Evolutionary conservation across 345 rosid species (phyloP), one percentile per base, ranked within the genome.

Genomic region (Euphorbia pulcherrima): DNA sequence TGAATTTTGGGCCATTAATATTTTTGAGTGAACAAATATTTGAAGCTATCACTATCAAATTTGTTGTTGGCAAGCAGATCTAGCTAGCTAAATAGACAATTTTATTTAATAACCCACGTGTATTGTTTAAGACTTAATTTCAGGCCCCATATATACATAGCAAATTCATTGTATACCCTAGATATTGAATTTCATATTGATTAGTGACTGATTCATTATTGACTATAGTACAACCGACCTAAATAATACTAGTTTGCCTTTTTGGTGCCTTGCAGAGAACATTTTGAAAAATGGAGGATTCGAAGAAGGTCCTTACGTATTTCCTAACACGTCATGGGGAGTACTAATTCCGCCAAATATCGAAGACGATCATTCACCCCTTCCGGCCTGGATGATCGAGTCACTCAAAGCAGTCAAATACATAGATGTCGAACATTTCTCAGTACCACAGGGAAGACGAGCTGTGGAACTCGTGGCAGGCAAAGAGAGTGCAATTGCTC

Each of bases 401-500:
- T 85, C 87, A 20, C 83, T 83, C 2, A 85, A 85, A 64, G 89
- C 89, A 4, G 86, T 85, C 18, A 85, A 85, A 33, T 83, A 75
- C 78, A 73, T 85, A 21, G 85, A 85, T 30, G 9, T 61, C 8
- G 67, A 63, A 0, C 70, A 72, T 54, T 77, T 72, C 60, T 64
- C 77, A 0, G 77, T 72, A 20, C 77, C 80, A 17, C 77, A 77
- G 46, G 74, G 71, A 4, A 56, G 70, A 23, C 67, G 69, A 1
- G 76, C 76, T 12, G 53, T 77, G 1, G 93, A 91, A 71, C 91
- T 91, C 0, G 83, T 87, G 0, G 96, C 83, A 5, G 97, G 97
- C 39, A 88, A 80, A 79, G 97, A 91, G 46, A 87, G 97, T 33
- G 88, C 91, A 18, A 59, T 91, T 10, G 78, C 90, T 1, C 97